Percentiles rank a stretch among this genome's conserved stretches.
Conservation (phyloP, 257 asterid genomes). For the Galeopsis tetrahit region DNA sequence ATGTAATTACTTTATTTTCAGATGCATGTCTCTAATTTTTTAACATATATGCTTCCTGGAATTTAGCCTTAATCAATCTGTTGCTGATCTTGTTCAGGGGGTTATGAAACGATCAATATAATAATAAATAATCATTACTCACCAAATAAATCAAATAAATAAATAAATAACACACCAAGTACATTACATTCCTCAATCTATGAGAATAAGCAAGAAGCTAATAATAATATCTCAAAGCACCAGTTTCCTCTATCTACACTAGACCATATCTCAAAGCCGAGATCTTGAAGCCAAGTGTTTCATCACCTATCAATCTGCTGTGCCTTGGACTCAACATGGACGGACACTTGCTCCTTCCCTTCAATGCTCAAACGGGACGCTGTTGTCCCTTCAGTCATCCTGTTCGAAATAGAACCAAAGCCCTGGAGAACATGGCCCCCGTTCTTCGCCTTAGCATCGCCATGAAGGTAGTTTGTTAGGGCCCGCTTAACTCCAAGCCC, state of each 20-base stretch:
- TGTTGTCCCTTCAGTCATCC: conserved; percentile 42
- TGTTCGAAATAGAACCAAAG: conserved; percentile 55
- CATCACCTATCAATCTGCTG: conserved; percentile 44
- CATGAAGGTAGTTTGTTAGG: conserved; percentile 68
- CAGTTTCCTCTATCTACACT: neutral
- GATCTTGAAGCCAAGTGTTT: conserved; percentile 9
- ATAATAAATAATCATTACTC: neutral
- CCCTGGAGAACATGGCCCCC: conserved; percentile 50
- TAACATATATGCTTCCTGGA: neutral
- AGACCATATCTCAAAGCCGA: neutral
- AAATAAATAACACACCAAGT: conserved; percentile 23
- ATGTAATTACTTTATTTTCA: too few relatives aligned
- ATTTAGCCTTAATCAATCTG: neutral
- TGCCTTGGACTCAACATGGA: conserved; percentile 35
- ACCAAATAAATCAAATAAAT: conserved; percentile 37
- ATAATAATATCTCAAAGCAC: conserved; percentile 15
- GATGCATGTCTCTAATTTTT: neutral
- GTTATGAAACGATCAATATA: neutral
- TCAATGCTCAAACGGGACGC: conserved; percentile 44
- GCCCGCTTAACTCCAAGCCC: conserved; percentile 81
- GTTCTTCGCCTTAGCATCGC: conserved; percentile 60
- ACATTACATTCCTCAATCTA: conserved; percentile 11
- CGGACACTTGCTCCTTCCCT: conserved; percentile 39
- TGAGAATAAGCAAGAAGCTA: conserved; percentile 21
- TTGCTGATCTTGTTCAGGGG: too few relatives aligned